A percentile compares a stretch with the other conserved stretches of the same genome.
Conservation (phyloP, 192 early-diverging fungal species). For the Coemansia sp. region DNA sequence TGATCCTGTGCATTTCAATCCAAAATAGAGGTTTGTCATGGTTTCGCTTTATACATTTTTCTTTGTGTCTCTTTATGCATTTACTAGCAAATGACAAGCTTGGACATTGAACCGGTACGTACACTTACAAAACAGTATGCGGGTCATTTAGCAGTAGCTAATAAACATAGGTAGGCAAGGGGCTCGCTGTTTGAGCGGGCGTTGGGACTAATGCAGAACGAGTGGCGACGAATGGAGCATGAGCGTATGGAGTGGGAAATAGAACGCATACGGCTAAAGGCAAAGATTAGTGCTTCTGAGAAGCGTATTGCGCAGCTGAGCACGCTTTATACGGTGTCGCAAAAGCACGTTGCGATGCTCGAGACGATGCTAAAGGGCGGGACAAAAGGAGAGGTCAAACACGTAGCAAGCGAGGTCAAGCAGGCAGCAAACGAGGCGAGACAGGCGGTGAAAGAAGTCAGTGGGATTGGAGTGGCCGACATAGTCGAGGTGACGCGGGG, state of each 20-base stretch:
- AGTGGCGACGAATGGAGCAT: conserved; percentile 46
- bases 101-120: conserved; percentile 3
- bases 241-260: conserved; percentile 49
- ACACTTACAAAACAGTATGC: background rate
- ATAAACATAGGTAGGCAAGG: background rate
- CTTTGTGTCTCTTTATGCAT: background rate
- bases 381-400: background rate
- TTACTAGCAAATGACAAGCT: no score
- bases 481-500: conserved; percentile 18
- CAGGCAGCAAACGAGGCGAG: background rate
- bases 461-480: conserved; percentile 1
- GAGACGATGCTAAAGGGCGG: conserved; percentile 19
- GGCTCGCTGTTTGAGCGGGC: conserved; percentile 34
- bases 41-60: background rate
- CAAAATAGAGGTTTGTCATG: background rate
- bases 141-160: background rate
- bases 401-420: background rate
- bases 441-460: background rate
- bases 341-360: conserved; percentile 29
- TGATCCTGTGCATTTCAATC: background rate
- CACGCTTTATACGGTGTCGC: conserved; percentile 22
- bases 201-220: conserved; percentile 27
- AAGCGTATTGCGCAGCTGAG: conserved; percentile 38
- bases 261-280: conserved; percentile 46
- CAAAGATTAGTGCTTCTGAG: conserved; percentile 32